A percentile compares a stretch with the other conserved stretches of the same genome.
These are phyloP conservation scores for Dothideomycetes sp. DNA, from an alignment of 2,329 filamentous ascomycete genomes.

Conservation along the genomic window DNA sequence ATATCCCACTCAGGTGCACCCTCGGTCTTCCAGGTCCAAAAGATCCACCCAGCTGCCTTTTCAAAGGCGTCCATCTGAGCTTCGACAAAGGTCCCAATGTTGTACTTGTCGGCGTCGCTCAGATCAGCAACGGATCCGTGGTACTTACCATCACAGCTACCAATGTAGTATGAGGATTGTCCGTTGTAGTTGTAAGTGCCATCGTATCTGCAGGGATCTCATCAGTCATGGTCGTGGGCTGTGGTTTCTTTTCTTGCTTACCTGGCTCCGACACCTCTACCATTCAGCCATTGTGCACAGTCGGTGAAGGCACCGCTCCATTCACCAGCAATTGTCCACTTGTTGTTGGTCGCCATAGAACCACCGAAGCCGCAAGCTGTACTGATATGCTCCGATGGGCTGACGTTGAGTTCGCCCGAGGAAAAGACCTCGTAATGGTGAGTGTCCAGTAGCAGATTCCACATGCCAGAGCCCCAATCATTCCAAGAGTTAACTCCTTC, in stretches of 20 bases:
- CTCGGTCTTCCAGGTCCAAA: constrained; percentile 42
- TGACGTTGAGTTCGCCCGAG: constrained; percentile 24
- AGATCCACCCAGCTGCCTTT: constrained; percentile 38
- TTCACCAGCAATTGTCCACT: constrained; percentile 36
- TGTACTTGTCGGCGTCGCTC: constrained; percentile 28
- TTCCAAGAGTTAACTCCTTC: constrained; percentile 32
- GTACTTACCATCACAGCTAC: constrained; percentile 33
- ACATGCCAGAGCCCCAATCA: constrained; percentile 33
- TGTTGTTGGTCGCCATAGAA: constrained; percentile 34
- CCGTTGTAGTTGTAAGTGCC: constrained; percentile 24
- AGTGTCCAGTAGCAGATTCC: constrained; percentile 33
- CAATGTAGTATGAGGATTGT: constrained; percentile 26
- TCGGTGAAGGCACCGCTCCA: constrained; percentile 38
- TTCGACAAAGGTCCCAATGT: constrained; percentile 34
- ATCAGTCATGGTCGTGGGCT: too few species aligned
- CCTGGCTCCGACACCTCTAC: constrained; percentile 31
- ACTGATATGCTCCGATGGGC: constrained; percentile 26
- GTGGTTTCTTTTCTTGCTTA: neutral
- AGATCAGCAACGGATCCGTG: constrained; percentile 31
- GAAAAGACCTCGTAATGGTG: constrained; percentile 39
- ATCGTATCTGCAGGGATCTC: too few species aligned
- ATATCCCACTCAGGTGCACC: constrained; percentile 39
- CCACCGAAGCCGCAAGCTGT: constrained; percentile 33
- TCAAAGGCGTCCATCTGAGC: constrained; percentile 38
- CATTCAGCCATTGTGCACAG: constrained; percentile 38